Evolutionary conservation across 768 basidiomycete species (phyloP).

Genomic region (Hericium rajendrae): DNA sequence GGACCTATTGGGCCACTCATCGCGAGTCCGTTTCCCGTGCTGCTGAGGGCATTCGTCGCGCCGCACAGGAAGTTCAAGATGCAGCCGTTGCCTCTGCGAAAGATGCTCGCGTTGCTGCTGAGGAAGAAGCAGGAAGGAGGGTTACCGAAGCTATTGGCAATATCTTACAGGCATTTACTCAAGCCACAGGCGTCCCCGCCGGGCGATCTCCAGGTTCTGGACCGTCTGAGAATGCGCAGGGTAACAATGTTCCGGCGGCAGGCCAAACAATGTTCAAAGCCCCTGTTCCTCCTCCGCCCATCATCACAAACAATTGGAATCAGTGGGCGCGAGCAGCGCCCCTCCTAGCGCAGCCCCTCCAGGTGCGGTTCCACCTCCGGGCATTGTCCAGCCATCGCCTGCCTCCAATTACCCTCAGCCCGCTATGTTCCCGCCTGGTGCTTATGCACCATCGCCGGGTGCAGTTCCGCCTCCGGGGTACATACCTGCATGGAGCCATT

Average conservation of each 20-base stretch:
- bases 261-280: background rate
- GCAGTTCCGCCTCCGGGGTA: background rate
- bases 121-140: conserved; percentile 55
- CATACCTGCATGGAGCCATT: conserved; percentile 9
- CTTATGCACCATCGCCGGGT: background rate
- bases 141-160: conserved; percentile 55
- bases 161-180: conserved; percentile 46
- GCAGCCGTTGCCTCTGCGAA: conserved; percentile 31
- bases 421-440: background rate
- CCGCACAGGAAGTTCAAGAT: conserved; percentile 24
- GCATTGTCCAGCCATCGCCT: background rate
- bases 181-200: conserved; percentile 4
- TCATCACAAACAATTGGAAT: background rate
- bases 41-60: conserved; percentile 42
- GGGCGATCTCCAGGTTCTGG: too few species aligned
- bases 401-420: background rate
- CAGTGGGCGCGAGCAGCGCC: background rate
- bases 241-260: too few species aligned
- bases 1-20: conserved; percentile 62
- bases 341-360: background rate
- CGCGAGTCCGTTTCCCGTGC: conserved; percentile 49
- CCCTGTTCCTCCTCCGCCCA: background rate
- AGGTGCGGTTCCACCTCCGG: background rate
- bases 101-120: conserved; percentile 37
- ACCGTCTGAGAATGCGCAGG: too few species aligned